Conservation (phyloP, 164 flowering plant species). For the Protea cynaroides region DNA sequence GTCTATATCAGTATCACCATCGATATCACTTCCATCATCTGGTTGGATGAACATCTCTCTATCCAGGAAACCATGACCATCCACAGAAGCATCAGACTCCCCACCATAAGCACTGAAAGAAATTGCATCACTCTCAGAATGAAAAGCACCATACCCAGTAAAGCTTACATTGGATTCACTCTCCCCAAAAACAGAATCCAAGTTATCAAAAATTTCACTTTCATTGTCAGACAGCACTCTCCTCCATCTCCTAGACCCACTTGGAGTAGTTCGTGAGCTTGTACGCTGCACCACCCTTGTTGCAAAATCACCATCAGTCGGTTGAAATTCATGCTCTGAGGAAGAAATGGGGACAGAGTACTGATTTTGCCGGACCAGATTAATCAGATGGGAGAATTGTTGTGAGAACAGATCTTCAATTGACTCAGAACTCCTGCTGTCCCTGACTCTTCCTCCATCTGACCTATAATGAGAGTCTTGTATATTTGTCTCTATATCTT, state of each 20-base stretch:
- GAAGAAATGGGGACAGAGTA: conserved; percentile 12
- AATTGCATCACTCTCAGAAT: conserved; percentile 55
- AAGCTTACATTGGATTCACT: conserved; percentile 64
- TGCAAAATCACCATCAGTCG: conserved; percentile 28
- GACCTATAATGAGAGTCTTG: conserved; percentile 29
- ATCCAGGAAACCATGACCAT: conserved; percentile 45
- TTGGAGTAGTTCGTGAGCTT: conserved; percentile 58
- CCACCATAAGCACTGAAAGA: conserved; percentile 65
- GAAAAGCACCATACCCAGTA: conserved; percentile 39
- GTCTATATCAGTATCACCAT: conserved; percentile 81
- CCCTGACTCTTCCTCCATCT: conserved; percentile 40
- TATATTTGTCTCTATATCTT: conserved; percentile 38
- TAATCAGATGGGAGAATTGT: conserved; percentile 51
- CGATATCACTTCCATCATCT: conserved; percentile 39
- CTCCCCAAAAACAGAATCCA: conserved; percentile 68
- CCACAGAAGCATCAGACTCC: conserved; percentile 71
- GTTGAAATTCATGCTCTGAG: conserved; percentile 31
- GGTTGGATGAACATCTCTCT: conserved; percentile 37
- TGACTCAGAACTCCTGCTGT: conserved; percentile 58
- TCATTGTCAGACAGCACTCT: conserved; percentile 63
- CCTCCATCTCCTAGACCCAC: conserved; percentile 70
- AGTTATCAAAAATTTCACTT: conserved; percentile 53
- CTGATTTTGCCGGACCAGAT: conserved; percentile 45
- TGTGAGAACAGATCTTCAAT: conserved; percentile 58
- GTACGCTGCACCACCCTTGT: conserved; percentile 26